These are phyloP conservation scores for Closterium sp. DNA, from an alignment of 139 green algal species.

Conservation along the genomic window DNA sequence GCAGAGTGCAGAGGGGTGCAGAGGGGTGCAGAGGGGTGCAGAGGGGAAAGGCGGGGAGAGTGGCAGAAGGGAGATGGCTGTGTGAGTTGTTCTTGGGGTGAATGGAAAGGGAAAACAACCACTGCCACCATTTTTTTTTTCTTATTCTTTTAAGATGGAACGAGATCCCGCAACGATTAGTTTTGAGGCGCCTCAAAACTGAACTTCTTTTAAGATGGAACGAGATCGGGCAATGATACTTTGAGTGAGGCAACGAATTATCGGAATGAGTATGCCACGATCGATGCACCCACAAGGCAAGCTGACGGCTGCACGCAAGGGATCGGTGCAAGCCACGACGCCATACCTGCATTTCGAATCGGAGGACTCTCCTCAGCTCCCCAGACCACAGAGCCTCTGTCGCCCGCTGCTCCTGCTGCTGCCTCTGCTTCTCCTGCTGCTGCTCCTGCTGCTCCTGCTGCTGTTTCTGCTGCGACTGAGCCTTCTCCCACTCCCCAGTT, in stretches of 20 bases:
- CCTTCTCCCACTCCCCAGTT: not conserved
- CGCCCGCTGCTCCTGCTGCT: not conserved
- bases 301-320: too few relatives aligned
- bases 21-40: not conserved
- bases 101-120: not conserved
- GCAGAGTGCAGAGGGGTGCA: too few relatives aligned
- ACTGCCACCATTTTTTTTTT: too few relatives aligned
- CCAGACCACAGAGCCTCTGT: not conserved
- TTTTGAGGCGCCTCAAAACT: too few relatives aligned
- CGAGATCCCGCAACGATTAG: too few relatives aligned
- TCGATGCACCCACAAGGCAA: too few relatives aligned
- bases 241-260: too few relatives aligned
- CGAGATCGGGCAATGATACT: too few relatives aligned
- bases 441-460: not conserved
- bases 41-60: not conserved
- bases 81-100: not conserved
- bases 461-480: not conserved
- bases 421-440: not conserved
- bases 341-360: slow-evolving; percentile 9
- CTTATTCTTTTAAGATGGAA: too few relatives aligned
- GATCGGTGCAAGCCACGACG: too few relatives aligned
- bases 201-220: too few relatives aligned
- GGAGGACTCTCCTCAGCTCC: not conserved
- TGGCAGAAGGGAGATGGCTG: not conserved
- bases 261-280: too few relatives aligned